Base-by-base conservation (phyloP, 148 eudicot genomes). In the Mesembryanthemum crystallinum region DNA sequence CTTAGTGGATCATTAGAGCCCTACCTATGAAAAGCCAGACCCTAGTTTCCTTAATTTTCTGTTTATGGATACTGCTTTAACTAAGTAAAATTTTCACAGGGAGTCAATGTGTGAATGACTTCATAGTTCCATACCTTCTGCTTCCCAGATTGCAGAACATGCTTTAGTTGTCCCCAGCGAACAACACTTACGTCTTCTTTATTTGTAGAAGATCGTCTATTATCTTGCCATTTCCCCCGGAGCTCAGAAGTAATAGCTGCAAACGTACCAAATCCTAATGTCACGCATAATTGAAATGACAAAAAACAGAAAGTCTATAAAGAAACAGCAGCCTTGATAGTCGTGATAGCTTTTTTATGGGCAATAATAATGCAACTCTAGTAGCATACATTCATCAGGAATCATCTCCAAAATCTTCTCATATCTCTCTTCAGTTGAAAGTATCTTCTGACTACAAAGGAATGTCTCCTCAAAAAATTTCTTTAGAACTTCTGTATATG, bases 361-460 rank as follows among this genome's bases (percentile, higher is more conserved):
- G 66, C 54, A 64, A 35, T 54, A 61, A 71, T 54, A 15, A 18
- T 33, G 59, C 18, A 27, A 47, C 61, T 8, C 49, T 29, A 54
- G 61, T 18, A 37, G 32, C 86, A 43, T 87, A 92, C 97, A 84
- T 85, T 89, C 90, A 85, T 95, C 99, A 74, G 96, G 96, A 84
- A 95, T 90, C 92, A 88, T 89, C 69, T 89, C 94, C 60, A 95
- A 74, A 49, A 95, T 82, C 87, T 89, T 92, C 83, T 90, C 96
- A 83, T 82, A 95, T 81, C 94, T 83, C 54, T 89, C 90, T 80
- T 88, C 94, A 37, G 82, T 64, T 42, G 90, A 85, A 70, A 95
- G 84, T 47, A 95, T 80, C 55, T 87, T 83, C 82, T 92, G 97
- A 66, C 87, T 83, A 28, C 60, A 43, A 49, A 90, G 82, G 74